Percentiles rank a stretch among this genome's conserved stretches.
These are phyloP conservation scores for Forsythia suspensa DNA, from an alignment of 257 asterid genomes.

Conservation along the genomic window DNA sequence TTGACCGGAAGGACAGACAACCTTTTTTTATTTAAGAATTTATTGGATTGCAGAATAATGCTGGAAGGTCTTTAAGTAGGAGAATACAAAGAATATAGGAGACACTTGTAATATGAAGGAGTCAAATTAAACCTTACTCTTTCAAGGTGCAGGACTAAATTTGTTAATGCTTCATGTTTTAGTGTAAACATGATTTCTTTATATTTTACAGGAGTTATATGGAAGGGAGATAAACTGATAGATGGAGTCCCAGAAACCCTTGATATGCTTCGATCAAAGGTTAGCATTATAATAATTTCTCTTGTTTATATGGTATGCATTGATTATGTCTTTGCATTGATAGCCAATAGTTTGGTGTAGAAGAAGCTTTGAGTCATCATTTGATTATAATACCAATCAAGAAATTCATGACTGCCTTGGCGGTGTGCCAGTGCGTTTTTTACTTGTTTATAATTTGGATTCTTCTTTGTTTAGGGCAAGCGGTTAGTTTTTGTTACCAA, in stretches of 20 bases:
- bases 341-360: slow-evolving; percentile 11
- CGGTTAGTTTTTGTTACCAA: slow-evolving; percentile 96
- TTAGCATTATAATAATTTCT: slow-evolving; percentile 25
- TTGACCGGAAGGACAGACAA: background rate
- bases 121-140: slow-evolving; percentile 2
- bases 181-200: slow-evolving; percentile 10
- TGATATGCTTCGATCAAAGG: slow-evolving; percentile 93
- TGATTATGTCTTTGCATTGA: slow-evolving; percentile 4
- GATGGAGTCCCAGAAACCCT: slow-evolving; percentile 99
- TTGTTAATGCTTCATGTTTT: background rate
- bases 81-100: background rate
- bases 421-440: background rate
- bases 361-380: slow-evolving; percentile 16
- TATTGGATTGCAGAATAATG: background rate
- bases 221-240: slow-evolving; percentile 96
- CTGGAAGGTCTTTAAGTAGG: background rate
- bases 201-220: slow-evolving; percentile 73
- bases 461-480: slow-evolving; percentile 68
- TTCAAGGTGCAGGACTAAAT: background rate
- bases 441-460: slow-evolving; percentile 14
- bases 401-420: background rate
- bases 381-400: background rate
- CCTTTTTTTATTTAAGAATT: background rate
- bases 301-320: background rate
- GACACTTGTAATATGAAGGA: slow-evolving; percentile 6